Conservation (phyloP, 2,329 filamentous ascomycete species). For the Aspergillus fischeri region DNA sequence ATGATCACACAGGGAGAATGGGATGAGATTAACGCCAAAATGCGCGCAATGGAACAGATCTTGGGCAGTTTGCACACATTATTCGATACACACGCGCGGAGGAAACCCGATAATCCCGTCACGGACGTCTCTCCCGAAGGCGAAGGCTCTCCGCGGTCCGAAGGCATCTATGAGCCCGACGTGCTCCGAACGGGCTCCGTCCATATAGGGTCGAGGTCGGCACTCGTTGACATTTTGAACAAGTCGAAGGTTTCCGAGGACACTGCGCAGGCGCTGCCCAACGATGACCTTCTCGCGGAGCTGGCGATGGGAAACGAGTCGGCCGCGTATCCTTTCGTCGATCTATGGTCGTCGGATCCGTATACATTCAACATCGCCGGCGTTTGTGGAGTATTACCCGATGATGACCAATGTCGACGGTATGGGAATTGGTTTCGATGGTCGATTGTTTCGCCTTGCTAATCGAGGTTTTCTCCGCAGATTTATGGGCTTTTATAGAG, state of each 20-base stretch:
- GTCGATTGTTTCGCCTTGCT: not conserved
- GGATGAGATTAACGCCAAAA: slow-evolving; percentile 34
- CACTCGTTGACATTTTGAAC: slow-evolving; percentile 53
- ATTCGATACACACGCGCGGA: slow-evolving; percentile 25
- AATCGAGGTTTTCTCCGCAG: slow-evolving; percentile 21
- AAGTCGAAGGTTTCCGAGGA: slow-evolving; percentile 40
- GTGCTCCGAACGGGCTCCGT: slow-evolving; percentile 48
- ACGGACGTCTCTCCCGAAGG: slow-evolving; percentile 8
- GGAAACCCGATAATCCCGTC: slow-evolving; percentile 13
- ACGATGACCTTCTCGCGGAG: slow-evolving; percentile 56
- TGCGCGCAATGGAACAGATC: slow-evolving; percentile 33
- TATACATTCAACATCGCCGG: slow-evolving; percentile 52
- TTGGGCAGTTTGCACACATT: slow-evolving; percentile 28
- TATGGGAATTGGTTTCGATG: slow-evolving; percentile 10
- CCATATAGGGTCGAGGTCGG: slow-evolving; percentile 55
- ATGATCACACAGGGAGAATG: slow-evolving; percentile 31
- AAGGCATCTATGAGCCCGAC: slow-evolving; percentile 28
- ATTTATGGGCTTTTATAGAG: slow-evolving; percentile 52
- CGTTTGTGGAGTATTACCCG: slow-evolving; percentile 53
- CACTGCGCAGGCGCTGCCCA: slow-evolving; percentile 48
- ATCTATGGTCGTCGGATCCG: slow-evolving; percentile 59
- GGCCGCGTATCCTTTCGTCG: slow-evolving; percentile 58
- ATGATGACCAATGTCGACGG: slow-evolving; percentile 48
- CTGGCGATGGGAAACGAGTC: slow-evolving; percentile 59
- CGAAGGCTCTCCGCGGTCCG: slow-evolving; percentile 18